Conservation (phyloP, 2,329 filamentous ascomycete species). For the Talaromyces sp. region DNA sequence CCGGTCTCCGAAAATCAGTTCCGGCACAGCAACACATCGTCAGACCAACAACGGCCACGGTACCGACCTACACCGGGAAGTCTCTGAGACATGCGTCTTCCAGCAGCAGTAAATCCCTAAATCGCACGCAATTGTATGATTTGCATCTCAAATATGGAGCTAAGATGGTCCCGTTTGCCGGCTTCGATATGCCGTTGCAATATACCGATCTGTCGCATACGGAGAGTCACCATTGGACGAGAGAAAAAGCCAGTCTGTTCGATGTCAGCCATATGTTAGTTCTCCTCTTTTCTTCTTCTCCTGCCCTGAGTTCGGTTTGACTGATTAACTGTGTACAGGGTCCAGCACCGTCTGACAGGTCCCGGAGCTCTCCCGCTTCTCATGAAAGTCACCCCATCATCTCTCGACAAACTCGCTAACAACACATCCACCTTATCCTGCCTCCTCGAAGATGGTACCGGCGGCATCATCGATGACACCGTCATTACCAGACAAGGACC, state of each 20-base stretch:
- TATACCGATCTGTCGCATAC: constrained; percentile 73
- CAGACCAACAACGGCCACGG: background rate
- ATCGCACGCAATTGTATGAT: constrained; percentile 69
- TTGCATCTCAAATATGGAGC: constrained; percentile 73
- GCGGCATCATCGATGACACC: constrained; percentile 92
- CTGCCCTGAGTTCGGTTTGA: background rate
- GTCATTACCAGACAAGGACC: constrained; percentile 77
- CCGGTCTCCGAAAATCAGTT: constrained; percentile 13
- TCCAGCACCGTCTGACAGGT: constrained; percentile 79
- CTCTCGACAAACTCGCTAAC: constrained; percentile 59
- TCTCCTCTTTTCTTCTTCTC: background rate
- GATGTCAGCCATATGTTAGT: constrained; percentile 93
- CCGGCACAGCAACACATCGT: background rate
- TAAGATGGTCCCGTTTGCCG: constrained; percentile 96
- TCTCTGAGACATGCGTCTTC: constrained; percentile 34
- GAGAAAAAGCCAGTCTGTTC: constrained; percentile 83
- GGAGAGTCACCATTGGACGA: constrained; percentile 86
- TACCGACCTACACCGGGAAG: constrained; percentile 22
- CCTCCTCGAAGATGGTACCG: constrained; percentile 72
- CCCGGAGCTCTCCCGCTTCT: constrained; percentile 77
- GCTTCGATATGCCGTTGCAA: constrained; percentile 88
- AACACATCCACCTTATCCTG: constrained; percentile 80
- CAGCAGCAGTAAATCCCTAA: constrained; percentile 22
- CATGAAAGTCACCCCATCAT: constrained; percentile 76
- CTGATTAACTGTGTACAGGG: constrained; percentile 40